Evolutionary conservation across 169 alveolate genomes (phyloP).

Genomic region (Perkinsus marinus): DNA sequence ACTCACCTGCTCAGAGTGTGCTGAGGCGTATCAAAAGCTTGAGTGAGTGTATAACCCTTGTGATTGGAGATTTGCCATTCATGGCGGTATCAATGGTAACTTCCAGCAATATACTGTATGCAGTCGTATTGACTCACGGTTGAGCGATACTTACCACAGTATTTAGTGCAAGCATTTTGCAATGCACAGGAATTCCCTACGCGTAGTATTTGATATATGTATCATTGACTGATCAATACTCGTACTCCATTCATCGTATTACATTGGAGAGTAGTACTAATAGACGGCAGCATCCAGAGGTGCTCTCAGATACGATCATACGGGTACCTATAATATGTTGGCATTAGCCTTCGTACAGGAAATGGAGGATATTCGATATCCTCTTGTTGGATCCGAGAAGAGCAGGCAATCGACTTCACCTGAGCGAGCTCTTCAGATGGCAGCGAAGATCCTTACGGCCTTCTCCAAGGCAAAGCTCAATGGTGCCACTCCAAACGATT

Average conservation of each 20-base stretch:
- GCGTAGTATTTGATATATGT: no score
- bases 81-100: no score
- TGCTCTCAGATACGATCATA: neutral
- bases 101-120: no score
- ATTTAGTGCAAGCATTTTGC: no score
- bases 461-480: neutral
- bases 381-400: neutral
- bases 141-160: no score
- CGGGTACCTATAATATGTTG: neutral
- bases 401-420: neutral
- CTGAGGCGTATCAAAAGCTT: neutral
- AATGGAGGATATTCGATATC: neutral
- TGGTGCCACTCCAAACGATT: neutral
- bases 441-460: neutral
- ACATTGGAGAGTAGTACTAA: no score
- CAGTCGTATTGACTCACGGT: no score
- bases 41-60: neutral
- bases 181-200: no score
- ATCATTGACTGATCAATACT: no score
- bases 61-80: no score
- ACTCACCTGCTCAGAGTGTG: neutral
- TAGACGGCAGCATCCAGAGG: no score
- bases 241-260: no score
- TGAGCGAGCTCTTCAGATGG: neutral
- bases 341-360: neutral